Base-by-base conservation (phyloP, 208 protist genomes). In the Naegleria fowleri region DNA sequence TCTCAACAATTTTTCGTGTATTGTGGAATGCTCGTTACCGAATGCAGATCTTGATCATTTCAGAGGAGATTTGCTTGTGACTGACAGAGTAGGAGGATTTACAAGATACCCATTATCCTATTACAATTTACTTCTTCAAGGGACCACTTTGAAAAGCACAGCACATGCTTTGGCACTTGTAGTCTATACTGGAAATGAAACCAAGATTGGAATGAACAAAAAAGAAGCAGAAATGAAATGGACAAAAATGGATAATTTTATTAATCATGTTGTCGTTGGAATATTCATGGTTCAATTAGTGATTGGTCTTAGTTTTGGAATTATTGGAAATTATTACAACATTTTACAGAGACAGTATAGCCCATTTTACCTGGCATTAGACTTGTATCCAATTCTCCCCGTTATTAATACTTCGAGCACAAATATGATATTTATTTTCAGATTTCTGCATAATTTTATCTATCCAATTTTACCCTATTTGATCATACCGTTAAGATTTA, bases 401-500 rank as follows among this genome's bases (percentile, higher is more conserved):
- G 76, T 41, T 4, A 48, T 7, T 9, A 48, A 48, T 7, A 7
- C n/a, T 48, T 48, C n/a, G 15, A 52, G 48, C 13, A 13, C 16
- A 0, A 41, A 38, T 87, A 13, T n/a, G 38, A 0, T 29, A 52
- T n/a, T 52, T 87, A 1, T 52, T 51, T 87, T n/a, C 16, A 0
- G 83, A 29, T 33, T 51, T 87, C 11, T 36, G 22, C 0, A 25
- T n/a, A 15, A 85, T 36, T 41, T 43, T 16, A 43, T 11, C 22
- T 13, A 25, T 1, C 19, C 7, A 11, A 36, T 85, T 25, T 43
- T 39, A 25, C 19, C 9, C 4, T 85, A 85, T n/a, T 13, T 85
- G 9, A 85, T 85, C 36, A 98, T 98, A 91, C 94, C 96, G 15
- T 91, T 98, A 33, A 95, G 97, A 51, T 98, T 98, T 86, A 97